Conservation (phyloP, 306 rosid genomes). For the Malus domestica region ASM211411v1 NC_041797.1:11379501-11380000, state of each 20-base stretch:
- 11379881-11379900: too few species aligned
- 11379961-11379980: too few species aligned
- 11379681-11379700: background rate
- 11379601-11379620: background rate
- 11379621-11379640: too few species aligned
- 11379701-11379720: background rate
- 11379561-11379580: background rate
- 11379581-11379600: background rate
- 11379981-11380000: too few species aligned
- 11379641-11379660: background rate
- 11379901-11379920: too few species aligned
- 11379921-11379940: too few species aligned
- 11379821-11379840: too few species aligned
- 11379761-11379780: background rate
- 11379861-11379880: too few species aligned
- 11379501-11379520: background rate
- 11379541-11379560: background rate
- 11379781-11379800: background rate
- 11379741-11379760: background rate
- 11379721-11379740: background rate
- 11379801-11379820: too few species aligned
- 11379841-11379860: too few species aligned
- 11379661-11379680: background rate
- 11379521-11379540: background rate
- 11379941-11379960: too few species aligned